These are phyloP conservation scores for Cyathus striatus DNA, from an alignment of 768 basidiomycete genomes.

Conservation along the genomic window DNA sequence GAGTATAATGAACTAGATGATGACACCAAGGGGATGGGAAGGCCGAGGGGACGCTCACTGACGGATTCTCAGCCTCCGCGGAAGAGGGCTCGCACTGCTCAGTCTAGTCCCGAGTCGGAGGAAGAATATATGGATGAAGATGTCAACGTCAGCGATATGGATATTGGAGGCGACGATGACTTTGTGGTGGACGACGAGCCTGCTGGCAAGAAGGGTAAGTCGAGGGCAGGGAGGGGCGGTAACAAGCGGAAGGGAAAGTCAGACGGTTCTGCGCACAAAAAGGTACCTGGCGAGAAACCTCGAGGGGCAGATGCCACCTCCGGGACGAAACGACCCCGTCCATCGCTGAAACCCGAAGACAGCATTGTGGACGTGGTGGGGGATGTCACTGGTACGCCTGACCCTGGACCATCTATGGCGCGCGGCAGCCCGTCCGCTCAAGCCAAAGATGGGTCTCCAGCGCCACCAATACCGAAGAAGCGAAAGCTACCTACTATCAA, in stretches of 20 bases:
- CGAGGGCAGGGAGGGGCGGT: background rate
- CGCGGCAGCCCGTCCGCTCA: constrained; percentile 17
- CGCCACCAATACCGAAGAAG: constrained; percentile 46
- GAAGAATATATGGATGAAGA: constrained; percentile 7
- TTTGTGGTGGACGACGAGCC: background rate
- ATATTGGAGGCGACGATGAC: constrained; percentile 1
- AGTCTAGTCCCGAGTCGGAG: constrained; percentile 17
- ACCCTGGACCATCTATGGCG: constrained; percentile 10
- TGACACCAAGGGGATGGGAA: too few relatives aligned
- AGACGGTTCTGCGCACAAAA: background rate
- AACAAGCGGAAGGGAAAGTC: background rate
- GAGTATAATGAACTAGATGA: too few relatives aligned
- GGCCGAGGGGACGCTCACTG: too few relatives aligned
- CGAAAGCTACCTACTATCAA: constrained; percentile 65
- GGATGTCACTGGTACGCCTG: constrained; percentile 15
- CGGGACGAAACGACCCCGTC: constrained; percentile 15
- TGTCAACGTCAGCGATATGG: constrained; percentile 1
- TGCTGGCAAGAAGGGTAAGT: background rate
- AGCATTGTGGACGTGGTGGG: constrained; percentile 25
- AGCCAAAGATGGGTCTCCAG: constrained; percentile 26
- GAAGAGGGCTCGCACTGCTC: constrained; percentile 7
- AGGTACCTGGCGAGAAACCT: too few relatives aligned
- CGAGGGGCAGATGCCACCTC: too few relatives aligned
- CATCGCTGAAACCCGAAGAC: constrained; percentile 24
- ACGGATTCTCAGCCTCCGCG: background rate